Base-by-base conservation (phyloP, 2,329 filamentous ascomycete species). In the Neopestalotiopsis sp. region DNA sequence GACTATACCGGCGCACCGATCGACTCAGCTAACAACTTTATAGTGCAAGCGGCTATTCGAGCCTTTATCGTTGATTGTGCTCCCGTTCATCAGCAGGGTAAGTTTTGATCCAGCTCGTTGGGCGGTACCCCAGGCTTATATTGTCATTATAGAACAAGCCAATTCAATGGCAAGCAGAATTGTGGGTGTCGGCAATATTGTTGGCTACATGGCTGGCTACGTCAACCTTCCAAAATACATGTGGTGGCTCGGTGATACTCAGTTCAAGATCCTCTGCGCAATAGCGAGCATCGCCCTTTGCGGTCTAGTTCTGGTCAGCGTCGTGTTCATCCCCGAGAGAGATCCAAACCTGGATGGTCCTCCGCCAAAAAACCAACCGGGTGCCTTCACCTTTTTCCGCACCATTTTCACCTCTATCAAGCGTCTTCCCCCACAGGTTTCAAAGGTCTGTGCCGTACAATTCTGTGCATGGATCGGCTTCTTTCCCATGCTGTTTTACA, bases 401-500 rank as follows among this genome's bases (percentile, higher is more conserved):
- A 89, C 90, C 74, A 90, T 97, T 2, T 91, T 92, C 78, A 88
- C 86, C 63, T 94, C 94, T 0, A 92, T 97, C 72, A 89, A 87
- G 74, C 88, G 90, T 53, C 85, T 98, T 6, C 95, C 95, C 1
- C 91, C 91, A 0, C 94, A 97, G 80, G 94, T 96, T 72, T 88
- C 88, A 71, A 91, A 89, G 71, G 94, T 98, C 49, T 98, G 95
- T 77, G 83, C 90, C 72, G 92, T 95, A 0, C 93, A 96, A 78
- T 90, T 95, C 74, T 95, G 91, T 70, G 94, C 94, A 5, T 98
- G 95, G 95, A 91, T 98, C 68, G 95, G 94, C 66, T 98, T 95
- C 89, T 98, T 98, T 76, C 95, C 95, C 1, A 94, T 97, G 79
- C 86, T 98, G 2, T 98, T 97, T 82, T 98, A 98, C 83, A 94